A percentile compares a stretch with the other conserved stretches of the same genome.
phyloP scores from a whole-genome alignment of 306 rosid genomes.

The Ziziphus jujuba region DNA sequence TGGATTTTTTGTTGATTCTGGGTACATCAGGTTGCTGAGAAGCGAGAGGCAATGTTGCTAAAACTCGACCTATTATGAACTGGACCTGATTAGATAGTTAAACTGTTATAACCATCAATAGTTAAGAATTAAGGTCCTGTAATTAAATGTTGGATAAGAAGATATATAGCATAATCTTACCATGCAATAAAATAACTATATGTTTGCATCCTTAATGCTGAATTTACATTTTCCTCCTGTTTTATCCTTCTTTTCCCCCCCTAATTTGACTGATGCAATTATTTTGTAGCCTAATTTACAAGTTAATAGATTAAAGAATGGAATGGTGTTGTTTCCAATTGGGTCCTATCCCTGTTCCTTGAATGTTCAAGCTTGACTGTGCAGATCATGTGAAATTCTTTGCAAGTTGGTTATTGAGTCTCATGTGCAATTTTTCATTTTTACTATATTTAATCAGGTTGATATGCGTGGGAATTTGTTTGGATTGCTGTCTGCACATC shows the following conservation, averaged over 20 bases:
- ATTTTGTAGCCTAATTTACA: not conserved
- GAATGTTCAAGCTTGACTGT: too few species aligned
- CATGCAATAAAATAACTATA: not conserved
- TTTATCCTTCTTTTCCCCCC: not conserved
- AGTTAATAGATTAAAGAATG: not conserved
- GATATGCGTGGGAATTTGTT: constrained; percentile 89
- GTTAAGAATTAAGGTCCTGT: not conserved
- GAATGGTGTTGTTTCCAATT: not conserved
- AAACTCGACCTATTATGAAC: not conserved
- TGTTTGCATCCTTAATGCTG: not conserved
- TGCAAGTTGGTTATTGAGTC: constrained; percentile 3
- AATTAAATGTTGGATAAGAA: not conserved
- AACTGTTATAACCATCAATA: not conserved
- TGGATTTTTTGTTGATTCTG: too few species aligned
- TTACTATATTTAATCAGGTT: constrained; percentile 41
- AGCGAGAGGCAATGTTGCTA: too few species aligned
- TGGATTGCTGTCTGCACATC: constrained; percentile 82
- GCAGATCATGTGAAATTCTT: not conserved
- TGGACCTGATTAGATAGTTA: not conserved
- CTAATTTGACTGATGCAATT: not conserved
- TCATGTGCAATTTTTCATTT: not conserved
- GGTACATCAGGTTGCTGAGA: too few species aligned
- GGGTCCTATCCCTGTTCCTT: too few species aligned
- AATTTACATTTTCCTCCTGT: not conserved
- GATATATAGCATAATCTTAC: not conserved